These are phyloP conservation scores for Trametes versicolor DNA, from an alignment of 1,284 basidiomycete genomes.

Conservation along the genomic window DNA sequence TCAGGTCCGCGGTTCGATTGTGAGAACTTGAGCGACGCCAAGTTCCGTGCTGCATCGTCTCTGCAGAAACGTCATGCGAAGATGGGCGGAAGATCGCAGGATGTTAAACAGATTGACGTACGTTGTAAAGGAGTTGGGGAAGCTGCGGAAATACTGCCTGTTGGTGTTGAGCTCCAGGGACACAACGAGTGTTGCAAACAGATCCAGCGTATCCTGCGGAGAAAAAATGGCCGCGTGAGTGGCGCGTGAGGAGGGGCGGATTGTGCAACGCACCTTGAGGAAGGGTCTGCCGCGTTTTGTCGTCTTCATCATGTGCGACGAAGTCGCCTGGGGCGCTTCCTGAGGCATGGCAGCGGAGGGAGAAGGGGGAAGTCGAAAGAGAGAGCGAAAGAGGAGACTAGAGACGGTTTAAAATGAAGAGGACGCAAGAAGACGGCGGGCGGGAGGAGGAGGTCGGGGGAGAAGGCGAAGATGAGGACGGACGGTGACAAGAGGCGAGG, in stretches of 20 bases:
- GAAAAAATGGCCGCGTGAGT: constrained; percentile 22
- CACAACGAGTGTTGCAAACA: constrained; percentile 96
- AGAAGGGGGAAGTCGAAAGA: constrained; percentile 31
- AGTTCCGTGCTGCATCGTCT: constrained; percentile 94
- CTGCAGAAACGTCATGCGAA: constrained; percentile 51
- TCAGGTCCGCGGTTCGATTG: constrained; percentile 98
- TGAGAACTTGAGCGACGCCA: constrained; percentile 97
- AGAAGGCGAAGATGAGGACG: constrained; percentile 38
- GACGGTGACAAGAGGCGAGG: constrained; percentile 37
- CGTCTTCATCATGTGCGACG: constrained; percentile 97
- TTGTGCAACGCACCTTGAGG: constrained; percentile 73
- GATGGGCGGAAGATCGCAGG: constrained; percentile 3
- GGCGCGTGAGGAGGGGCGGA: constrained; percentile 15
- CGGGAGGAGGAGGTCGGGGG: constrained; percentile 40
- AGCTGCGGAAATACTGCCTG: constrained; percentile 96
- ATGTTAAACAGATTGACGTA: constrained; percentile 54
- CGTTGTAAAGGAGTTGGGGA: constrained; percentile 97
- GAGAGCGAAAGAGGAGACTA: constrained; percentile 27
- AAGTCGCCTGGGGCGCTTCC: constrained; percentile 52
- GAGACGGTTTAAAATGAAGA: constrained; percentile 29
- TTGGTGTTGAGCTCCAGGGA: constrained; percentile 91
- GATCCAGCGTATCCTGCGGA: constrained; percentile 92
- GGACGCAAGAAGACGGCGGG: constrained; percentile 34
- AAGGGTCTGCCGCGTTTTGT: constrained; percentile 95
- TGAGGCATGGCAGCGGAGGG: constrained; percentile 51